phyloP scores from a whole-genome alignment of 306 rosid genomes.

The Cicer chorassanicum region DNA sequence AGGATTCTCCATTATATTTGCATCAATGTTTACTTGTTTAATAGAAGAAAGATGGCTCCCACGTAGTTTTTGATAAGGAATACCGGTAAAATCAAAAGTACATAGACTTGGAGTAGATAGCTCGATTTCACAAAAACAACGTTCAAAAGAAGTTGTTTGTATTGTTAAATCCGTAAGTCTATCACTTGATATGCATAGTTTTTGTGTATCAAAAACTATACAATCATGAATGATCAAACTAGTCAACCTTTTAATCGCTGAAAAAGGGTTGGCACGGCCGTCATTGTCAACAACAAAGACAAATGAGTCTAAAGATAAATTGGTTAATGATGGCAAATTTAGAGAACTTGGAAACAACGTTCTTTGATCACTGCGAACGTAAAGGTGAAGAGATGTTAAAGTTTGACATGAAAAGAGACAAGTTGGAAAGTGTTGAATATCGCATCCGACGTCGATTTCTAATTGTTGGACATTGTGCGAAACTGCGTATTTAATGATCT shows the following conservation, averaged over 20 bases:
- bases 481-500: neutral
- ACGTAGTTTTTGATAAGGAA: neutral
- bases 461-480: conserved; percentile 6
- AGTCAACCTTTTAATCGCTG: neutral
- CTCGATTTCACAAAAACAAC: neutral
- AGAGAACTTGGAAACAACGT: neutral
- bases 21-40: conserved; percentile 13
- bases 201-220: neutral
- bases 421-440: neutral
- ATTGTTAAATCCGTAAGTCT: conserved; percentile 15
- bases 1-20: neutral
- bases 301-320: neutral
- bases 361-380: neutral
- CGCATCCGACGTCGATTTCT: neutral
- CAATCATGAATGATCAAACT: conserved; percentile 18
- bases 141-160: neutral
- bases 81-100: neutral
- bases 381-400: conserved; percentile 34
- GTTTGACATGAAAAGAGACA: conserved; percentile 11
- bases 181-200: neutral
- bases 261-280: conserved; percentile 2
- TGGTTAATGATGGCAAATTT: neutral
- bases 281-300: neutral
- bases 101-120: conserved; percentile 23
- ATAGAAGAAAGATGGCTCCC: conserved; percentile 21